phyloP scores from a whole-genome alignment of 768 basidiomycete species.

The Cubamyces sp. region DNA sequence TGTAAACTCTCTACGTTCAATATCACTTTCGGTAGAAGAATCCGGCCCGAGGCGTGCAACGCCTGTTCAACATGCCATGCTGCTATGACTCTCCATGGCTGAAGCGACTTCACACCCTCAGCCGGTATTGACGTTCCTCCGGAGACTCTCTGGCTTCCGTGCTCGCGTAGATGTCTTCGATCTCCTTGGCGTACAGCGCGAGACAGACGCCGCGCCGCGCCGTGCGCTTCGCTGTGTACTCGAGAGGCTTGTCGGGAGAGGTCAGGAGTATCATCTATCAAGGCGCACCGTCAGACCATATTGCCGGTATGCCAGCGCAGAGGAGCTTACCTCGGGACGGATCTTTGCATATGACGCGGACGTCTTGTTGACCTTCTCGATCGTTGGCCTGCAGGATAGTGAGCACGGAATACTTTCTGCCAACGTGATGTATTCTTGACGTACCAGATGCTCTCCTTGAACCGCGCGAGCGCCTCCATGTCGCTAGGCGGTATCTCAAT shows the following conservation, averaged over 20 bases:
- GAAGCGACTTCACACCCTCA: neutral
- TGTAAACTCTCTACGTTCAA: too few species aligned
- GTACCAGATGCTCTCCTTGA: slow-evolving; percentile 19
- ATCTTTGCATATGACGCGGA: slow-evolving; percentile 46
- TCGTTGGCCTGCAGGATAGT: slow-evolving; percentile 36
- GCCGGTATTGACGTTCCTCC: neutral
- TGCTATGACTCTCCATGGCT: too few species aligned
- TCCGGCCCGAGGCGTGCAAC: too few species aligned
- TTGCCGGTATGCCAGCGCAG: neutral
- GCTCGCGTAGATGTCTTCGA: slow-evolving; percentile 19
- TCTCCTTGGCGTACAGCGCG: slow-evolving; percentile 23
- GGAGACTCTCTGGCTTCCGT: neutral
- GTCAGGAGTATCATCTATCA: slow-evolving; percentile 32
- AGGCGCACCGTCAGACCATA: slow-evolving; percentile 2
- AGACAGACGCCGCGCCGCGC: slow-evolving; percentile 22
- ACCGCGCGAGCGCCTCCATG: slow-evolving; percentile 4
- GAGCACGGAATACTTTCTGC: too few species aligned
- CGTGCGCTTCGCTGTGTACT: slow-evolving; percentile 29
- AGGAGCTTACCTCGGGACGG: slow-evolving; percentile 44
- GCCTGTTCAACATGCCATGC: too few species aligned
- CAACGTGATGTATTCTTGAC: neutral
- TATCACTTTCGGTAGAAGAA: too few species aligned
- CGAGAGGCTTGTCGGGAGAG: slow-evolving; percentile 24
- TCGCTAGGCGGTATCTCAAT: slow-evolving; percentile 10
- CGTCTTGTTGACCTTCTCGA: slow-evolving; percentile 42